These are phyloP conservation scores for Mycosarcoma mackinlayi DNA, from an alignment of 1,284 basidiomycete species.

Conservation along the genomic window DNA sequence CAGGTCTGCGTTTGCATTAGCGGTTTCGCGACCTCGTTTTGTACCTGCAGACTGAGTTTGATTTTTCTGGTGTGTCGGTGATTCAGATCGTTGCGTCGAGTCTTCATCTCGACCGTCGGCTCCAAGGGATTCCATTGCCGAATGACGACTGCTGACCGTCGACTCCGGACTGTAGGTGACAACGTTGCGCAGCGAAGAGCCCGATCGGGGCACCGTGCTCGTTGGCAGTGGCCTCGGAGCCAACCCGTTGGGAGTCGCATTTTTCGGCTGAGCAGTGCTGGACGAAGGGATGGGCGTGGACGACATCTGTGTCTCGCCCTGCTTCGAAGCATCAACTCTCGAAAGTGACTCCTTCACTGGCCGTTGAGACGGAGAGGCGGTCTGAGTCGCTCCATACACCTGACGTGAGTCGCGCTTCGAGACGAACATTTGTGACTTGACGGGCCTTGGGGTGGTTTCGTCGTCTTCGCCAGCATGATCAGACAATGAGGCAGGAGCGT, in stretches of 20 bases:
- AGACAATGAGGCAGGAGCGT: conserved; percentile 18
- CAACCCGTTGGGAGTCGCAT: conserved; percentile 10
- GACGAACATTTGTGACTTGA: conserved; percentile 30
- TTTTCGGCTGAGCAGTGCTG: background rate
- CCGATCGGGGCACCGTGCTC: conserved; percentile 37
- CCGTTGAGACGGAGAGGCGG: background rate
- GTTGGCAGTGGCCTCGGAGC: conserved; percentile 13
- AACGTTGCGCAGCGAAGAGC: conserved; percentile 45
- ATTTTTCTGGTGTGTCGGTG: background rate
- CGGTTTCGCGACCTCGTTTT: conserved; percentile 17
- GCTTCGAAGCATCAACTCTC: background rate
- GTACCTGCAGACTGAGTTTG: conserved; percentile 19
- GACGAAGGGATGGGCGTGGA: background rate
- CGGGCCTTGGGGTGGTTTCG: conserved; percentile 29
- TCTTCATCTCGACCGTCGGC: conserved; percentile 15
- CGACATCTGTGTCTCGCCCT: background rate
- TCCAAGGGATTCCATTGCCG: conserved; percentile 10
- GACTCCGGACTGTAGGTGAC: conserved; percentile 48
- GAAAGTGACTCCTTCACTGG: background rate
- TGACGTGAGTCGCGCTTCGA: conserved; percentile 17
- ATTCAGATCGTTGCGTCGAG: conserved; percentile 4
- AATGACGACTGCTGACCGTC: conserved; percentile 36
- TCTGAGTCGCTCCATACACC: background rate
- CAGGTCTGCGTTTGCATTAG: conserved; percentile 8
- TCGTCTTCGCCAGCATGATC: conserved; percentile 9